Base-by-base conservation (phyloP, 2,329 filamentous ascomycete genomes). In the Pseudogymnoascus pannorum region DNA sequence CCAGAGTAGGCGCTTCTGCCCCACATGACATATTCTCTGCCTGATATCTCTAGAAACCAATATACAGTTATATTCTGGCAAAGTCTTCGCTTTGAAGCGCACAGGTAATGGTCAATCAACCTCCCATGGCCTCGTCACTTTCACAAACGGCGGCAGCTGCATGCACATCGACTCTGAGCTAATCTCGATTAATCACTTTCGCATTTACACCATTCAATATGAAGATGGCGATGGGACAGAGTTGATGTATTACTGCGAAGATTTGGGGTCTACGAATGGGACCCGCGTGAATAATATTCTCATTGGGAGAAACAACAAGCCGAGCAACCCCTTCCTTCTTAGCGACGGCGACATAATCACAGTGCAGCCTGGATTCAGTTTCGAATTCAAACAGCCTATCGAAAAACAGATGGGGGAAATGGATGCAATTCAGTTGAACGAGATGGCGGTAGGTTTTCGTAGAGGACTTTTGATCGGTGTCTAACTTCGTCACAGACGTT, bases 161-260 rank as follows among this genome's bases (percentile, higher is more conserved):
- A 7, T 33, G 26, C 16, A 31, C 24, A n/a, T 58, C 16, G 33
- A 38, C 31, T 58, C 20, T 4, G 8, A 68, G 0, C 60, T 65
- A 8, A 74, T 85, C 18, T 85, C 82, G 1, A 77, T 80, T 59
- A 75, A 77, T 24, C 82, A 85, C 60, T 80, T 82, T 64, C 79
- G 83, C 65, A 73, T 85, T 31, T 85, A 84, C 67, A 78, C 78
- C 1, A 72, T 85, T 40, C 68, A 78, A 8, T 82, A 83, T 63
- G 80, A 83, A 20, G 68, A 72, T 16, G 66, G 69, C 18, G 54
- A 66, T n/a, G 26, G 61, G 4, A 26, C 31, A 29, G 59, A 44
- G 22, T 72, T 74, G 4, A 70, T 82, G 60, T 70, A 85, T 40
- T 85, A 83, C 64, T 80, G 83, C 26, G 78, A 82, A 12, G 83